Evolutionary conservation across 2,329 filamentous ascomycete species (phyloP).

Genomic region (Diaporthe vaccinii): DNA sequence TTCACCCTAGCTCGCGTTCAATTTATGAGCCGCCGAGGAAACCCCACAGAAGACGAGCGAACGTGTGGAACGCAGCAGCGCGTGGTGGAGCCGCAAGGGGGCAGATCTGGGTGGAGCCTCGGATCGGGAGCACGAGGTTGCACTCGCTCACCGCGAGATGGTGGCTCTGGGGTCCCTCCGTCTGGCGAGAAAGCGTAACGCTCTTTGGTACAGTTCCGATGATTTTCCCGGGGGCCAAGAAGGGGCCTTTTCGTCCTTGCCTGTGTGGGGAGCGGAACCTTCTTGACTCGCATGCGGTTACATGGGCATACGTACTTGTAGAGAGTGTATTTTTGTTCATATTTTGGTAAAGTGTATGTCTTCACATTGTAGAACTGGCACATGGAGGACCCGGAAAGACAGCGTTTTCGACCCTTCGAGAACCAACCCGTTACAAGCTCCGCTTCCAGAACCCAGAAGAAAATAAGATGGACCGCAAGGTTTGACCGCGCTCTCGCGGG

Average conservation of each 20-base stretch:
- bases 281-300: slow-evolving; percentile 4
- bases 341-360: not conserved
- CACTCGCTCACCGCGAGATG: slow-evolving; percentile 4
- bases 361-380: not conserved
- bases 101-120: slow-evolving; percentile 22
- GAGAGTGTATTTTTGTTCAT: not conserved
- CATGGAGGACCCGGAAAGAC: not conserved
- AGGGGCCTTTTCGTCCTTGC: no score
- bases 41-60: slow-evolving; percentile 16
- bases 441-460: not conserved
- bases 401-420: not conserved
- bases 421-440: no score
- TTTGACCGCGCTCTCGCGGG: not conserved
- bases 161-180: not conserved
- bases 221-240: not conserved
- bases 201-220: not conserved
- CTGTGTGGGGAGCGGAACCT: slow-evolving; percentile 4
- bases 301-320: not conserved
- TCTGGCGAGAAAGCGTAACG: not conserved
- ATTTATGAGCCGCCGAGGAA: not conserved
- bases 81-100: slow-evolving; percentile 4
- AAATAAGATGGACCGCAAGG: not conserved
- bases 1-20: not conserved
- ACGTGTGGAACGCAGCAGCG: not conserved
- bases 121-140: slow-evolving; percentile 22